Evolutionary conservation across 768 basidiomycete species (phyloP).

Genomic region (Podaxis sp.): DNA sequence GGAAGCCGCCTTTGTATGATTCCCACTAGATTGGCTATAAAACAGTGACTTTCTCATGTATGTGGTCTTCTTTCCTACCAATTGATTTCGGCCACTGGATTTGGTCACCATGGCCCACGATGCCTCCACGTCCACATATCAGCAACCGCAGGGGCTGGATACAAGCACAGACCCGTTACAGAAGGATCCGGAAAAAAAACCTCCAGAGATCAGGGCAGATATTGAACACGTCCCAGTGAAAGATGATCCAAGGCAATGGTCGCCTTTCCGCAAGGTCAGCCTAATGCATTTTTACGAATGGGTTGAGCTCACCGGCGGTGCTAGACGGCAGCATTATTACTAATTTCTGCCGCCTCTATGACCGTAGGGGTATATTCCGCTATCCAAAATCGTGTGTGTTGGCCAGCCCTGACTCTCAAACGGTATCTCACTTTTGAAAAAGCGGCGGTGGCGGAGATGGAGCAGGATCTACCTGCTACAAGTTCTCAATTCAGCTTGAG

Average conservation of each 20-base stretch:
- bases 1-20: neutral
- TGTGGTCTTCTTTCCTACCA: neutral
- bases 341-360: conserved; percentile 54
- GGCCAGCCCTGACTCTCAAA: neutral
- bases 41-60: neutral
- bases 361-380: conserved; percentile 57
- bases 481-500: conserved; percentile 63
- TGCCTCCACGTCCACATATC: neutral
- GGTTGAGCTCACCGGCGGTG: neutral
- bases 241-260: conserved; percentile 61
- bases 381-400: conserved; percentile 62
- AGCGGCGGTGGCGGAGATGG: conserved; percentile 68
- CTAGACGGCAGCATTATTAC: conserved; percentile 43
- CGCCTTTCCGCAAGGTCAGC: conserved; percentile 46
- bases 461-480: conserved; percentile 58
- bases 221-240: conserved; percentile 48
- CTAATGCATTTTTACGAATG: neutral
- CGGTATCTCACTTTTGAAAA: neutral
- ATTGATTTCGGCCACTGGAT: neutral
- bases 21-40: neutral
- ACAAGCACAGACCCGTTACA: neutral
- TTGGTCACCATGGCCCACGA: neutral
- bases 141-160: neutral
- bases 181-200: neutral
- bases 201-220: conserved; percentile 24